Percentiles rank a stretch among this genome's conserved stretches.
These are phyloP conservation scores for Astrothelium subdiscretum DNA, from an alignment of 495 filamentous ascomycete species.

Conservation along the genomic window DNA sequence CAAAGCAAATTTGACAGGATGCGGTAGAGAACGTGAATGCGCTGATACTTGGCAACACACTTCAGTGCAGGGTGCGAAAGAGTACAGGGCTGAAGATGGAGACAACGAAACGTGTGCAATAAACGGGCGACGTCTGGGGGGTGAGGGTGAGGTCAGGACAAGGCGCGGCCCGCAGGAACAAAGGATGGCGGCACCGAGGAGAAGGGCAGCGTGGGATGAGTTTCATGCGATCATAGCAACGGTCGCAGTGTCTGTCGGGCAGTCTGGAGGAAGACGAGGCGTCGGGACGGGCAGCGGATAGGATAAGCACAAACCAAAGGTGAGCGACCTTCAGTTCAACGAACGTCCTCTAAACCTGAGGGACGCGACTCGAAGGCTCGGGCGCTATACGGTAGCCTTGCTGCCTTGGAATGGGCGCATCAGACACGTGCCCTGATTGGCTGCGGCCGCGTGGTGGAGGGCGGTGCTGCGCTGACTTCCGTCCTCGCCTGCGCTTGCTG, in stretches of 20 bases:
- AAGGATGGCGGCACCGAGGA: background rate
- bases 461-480: background rate
- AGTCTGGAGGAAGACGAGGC: background rate
- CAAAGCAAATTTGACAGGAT: background rate
- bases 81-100: background rate
- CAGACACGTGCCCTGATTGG: background rate
- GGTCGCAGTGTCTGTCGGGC: background rate
- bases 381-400: background rate
- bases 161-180: background rate
- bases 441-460: background rate
- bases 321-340: background rate
- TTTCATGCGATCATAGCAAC: background rate
- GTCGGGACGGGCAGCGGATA: background rate
- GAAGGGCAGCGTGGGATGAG: too few relatives aligned
- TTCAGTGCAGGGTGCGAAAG: background rate
- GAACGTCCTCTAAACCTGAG: background rate
- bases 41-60: background rate
- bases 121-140: background rate
- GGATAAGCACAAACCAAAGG: background rate
- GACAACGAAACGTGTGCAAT: background rate
- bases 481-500: slow-evolving; percentile 1
- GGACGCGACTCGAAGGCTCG: background rate
- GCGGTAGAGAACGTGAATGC: background rate
- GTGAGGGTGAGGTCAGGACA: background rate
- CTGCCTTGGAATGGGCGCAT: background rate